These are phyloP conservation scores for Vicia villosa DNA, from an alignment of 306 rosid genomes.

Conservation along the genomic window DNA sequence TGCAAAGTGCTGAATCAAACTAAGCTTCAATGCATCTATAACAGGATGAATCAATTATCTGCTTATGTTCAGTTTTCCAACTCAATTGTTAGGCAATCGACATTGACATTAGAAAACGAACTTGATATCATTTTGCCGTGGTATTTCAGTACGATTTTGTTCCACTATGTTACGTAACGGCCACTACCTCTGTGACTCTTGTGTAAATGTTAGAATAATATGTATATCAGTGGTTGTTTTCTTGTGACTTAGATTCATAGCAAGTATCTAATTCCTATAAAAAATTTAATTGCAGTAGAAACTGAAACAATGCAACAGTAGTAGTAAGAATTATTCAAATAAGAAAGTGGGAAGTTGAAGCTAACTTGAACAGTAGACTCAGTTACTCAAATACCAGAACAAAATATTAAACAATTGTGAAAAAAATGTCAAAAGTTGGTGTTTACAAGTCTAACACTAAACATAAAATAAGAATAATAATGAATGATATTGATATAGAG, in stretches of 20 bases:
- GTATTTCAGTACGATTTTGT: too few relatives aligned
- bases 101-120: neutral
- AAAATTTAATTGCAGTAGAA: too few relatives aligned
- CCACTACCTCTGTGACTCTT: too few relatives aligned
- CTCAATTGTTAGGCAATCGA: neutral
- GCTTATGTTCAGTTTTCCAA: neutral
- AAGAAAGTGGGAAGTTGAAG: neutral
- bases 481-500: neutral
- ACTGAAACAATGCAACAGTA: too few relatives aligned
- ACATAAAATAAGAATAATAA: neutral
- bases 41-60: neutral
- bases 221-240: too few relatives aligned
- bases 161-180: too few relatives aligned
- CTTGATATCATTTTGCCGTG: too few relatives aligned
- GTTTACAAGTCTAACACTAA: constrained; percentile 27
- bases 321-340: neutral
- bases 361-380: neutral
- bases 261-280: too few relatives aligned
- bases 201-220: too few relatives aligned
- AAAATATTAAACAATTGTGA: neutral
- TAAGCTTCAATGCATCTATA: neutral
- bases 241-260: too few relatives aligned
- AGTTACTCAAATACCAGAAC: neutral
- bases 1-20: too few relatives aligned
- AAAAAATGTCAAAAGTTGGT: neutral